These are phyloP conservation scores for Clitopilus hobsonii DNA, from an alignment of 768 basidiomycete species.

Conservation along the genomic window DNA sequence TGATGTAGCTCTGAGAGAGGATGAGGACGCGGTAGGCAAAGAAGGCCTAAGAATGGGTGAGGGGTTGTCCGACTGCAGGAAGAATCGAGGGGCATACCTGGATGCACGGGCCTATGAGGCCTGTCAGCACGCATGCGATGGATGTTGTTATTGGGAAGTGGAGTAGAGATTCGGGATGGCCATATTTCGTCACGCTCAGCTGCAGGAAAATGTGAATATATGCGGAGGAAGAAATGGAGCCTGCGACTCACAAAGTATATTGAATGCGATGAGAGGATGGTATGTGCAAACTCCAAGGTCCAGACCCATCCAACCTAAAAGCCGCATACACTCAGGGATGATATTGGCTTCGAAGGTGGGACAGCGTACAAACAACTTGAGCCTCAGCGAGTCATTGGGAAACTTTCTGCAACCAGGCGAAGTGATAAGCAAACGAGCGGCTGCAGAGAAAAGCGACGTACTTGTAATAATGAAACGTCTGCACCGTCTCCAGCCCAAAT, in stretches of 20 bases:
- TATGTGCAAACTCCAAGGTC: conserved; percentile 8
- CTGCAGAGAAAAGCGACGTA: neutral
- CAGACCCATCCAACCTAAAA: neutral
- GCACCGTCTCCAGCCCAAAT: conserved; percentile 10
- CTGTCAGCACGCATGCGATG: conserved; percentile 3
- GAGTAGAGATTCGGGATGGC: conserved; percentile 2
- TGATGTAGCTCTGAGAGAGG: conserved; percentile 1
- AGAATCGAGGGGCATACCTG: conserved; percentile 4
- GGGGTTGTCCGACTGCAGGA: neutral
- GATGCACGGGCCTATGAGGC: conserved; percentile 6
- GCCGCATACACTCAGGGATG: neutral
- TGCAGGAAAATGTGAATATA: neutral
- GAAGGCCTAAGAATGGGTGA: conserved; percentile 6
- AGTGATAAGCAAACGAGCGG: neutral
- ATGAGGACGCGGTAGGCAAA: conserved; percentile 9
- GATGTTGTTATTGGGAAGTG: neutral
- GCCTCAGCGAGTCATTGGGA: conserved; percentile 1
- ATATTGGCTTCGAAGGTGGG: neutral
- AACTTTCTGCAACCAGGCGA: conserved; percentile 6
- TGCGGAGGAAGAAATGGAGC: neutral
- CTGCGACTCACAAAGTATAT: conserved; percentile 6
- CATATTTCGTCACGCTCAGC: conserved; percentile 9
- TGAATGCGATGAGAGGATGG: conserved; percentile 6
- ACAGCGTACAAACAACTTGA: conserved; percentile 7
- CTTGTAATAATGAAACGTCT: conserved; percentile 10